Base-by-base conservation (phyloP, 2,329 filamentous ascomycete genomes). In the Leptodontidium sp. region DNA sequence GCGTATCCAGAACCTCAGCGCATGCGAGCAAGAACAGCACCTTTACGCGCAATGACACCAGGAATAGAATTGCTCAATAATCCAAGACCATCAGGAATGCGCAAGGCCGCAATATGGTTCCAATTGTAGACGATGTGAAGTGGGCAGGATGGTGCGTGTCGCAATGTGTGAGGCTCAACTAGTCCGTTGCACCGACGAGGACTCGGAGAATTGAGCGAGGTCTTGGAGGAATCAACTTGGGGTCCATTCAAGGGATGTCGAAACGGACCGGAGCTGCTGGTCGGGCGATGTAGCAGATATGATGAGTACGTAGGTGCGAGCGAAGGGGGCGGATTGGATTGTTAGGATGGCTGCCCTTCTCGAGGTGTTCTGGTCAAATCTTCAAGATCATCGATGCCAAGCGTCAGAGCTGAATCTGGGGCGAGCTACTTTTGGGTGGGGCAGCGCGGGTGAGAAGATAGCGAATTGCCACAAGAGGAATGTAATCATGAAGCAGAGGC, bases 161-260 rank as follows among this genome's bases (percentile, higher is more conserved):
- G 67, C 64, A 62, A 64, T 68, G 5, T 26, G 64, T 64, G 66
- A 71, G 61, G 65, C 49, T 64, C 61, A 63, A 66, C 59, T 72
- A 68, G 65, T 63, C 55, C 55, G 62, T 26, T 38, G 57, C 58
- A 66, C 64, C 62, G 65, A 63, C 58, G 49, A 29, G 32, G 40
- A 43, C 57, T 45, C 17, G 68, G 45, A 47, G 58, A 49, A 49
- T n/a, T 40, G 47, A 45, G 32, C n/a, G 43, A 66, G 40, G 59
- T 69, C 70, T 47, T 70, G 70, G 69, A 69, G 72, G 73, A 49
- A 73, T 70, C 67, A 73, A 71, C 68, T 70, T 70, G 49, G 69
- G 65, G 70, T 76, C 72, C 72, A 75, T 76, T 72, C 71, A 75
- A 73, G 53, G 67, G 21, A 63, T 9, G 24, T 65, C 32, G 62